phyloP scores from a whole-genome alignment of 345 rosid genomes.

The Populus simonii region DNA sequence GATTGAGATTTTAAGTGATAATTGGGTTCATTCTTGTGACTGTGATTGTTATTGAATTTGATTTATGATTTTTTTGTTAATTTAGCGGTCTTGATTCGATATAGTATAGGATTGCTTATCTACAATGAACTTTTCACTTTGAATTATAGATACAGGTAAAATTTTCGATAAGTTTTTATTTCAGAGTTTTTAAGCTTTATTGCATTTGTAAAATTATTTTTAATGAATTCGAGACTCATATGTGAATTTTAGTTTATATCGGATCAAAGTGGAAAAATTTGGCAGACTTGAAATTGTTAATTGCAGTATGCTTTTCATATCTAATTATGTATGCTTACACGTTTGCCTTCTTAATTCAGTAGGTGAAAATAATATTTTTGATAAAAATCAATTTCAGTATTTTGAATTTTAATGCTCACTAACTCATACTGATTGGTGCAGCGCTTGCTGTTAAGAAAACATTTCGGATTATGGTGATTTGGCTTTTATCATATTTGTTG shows the following conservation, averaged over 20 bases:
- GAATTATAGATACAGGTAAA: neutral
- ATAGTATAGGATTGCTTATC: neutral
- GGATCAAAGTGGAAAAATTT: neutral
- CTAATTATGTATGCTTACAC: neutral
- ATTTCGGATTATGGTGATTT: neutral
- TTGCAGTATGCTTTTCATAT: neutral
- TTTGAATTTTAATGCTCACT: neutral
- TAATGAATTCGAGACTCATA: neutral
- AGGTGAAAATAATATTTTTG: neutral
- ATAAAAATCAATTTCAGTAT: neutral
- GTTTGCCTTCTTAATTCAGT: neutral
- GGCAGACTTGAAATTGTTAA: neutral
- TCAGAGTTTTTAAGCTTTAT: neutral
- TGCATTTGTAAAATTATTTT: neutral
- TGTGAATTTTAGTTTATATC: neutral
- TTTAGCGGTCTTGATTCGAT: neutral
- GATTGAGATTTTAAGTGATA: neutral
- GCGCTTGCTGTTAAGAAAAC: neutral
- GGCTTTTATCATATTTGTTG: neutral
- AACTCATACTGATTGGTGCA: neutral
- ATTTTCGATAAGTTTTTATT: neutral
- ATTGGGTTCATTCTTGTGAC: neutral
- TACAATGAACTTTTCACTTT: neutral
- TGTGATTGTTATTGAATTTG: neutral
- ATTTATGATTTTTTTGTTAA: neutral